Conservation (phyloP, 345 rosid genomes). For the Acer campestre region DNA sequence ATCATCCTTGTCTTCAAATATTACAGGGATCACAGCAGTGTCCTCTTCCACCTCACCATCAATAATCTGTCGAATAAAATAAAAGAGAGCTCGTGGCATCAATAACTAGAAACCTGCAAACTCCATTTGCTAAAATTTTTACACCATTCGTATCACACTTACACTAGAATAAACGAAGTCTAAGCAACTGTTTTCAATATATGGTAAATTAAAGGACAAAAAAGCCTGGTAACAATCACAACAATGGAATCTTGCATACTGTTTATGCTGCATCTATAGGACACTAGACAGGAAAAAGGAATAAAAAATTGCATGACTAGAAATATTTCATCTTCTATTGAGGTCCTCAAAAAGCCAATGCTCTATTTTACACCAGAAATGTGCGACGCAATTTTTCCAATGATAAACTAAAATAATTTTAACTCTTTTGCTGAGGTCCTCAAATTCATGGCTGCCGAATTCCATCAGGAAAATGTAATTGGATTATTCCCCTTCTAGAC, state of each 20-base stretch:
- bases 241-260: background rate
- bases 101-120: background rate
- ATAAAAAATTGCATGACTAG: background rate
- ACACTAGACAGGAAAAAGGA: background rate
- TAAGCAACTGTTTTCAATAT: slow-evolving; percentile 36
- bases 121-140: background rate
- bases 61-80: slow-evolving; percentile 38
- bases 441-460: too few species aligned
- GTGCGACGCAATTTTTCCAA: too few species aligned
- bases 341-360: background rate
- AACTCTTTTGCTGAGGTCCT: too few species aligned
- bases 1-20: slow-evolving; percentile 71
- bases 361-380: too few species aligned
- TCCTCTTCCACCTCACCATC: slow-evolving; percentile 59
- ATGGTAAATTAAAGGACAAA: background rate
- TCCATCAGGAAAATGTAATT: too few species aligned
- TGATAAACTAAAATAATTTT: too few species aligned
- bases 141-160: slow-evolving; percentile 2
- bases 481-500: background rate
- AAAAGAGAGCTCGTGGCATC: background rate
- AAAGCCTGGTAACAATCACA: too few species aligned
- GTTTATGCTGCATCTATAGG: background rate
- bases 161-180: slow-evolving; percentile 61
- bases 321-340: background rate
- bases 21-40: slow-evolving; percentile 40